Conservation (phyloP, 768 basidiomycete genomes). For the Cubamyces lactineus region DNA sequence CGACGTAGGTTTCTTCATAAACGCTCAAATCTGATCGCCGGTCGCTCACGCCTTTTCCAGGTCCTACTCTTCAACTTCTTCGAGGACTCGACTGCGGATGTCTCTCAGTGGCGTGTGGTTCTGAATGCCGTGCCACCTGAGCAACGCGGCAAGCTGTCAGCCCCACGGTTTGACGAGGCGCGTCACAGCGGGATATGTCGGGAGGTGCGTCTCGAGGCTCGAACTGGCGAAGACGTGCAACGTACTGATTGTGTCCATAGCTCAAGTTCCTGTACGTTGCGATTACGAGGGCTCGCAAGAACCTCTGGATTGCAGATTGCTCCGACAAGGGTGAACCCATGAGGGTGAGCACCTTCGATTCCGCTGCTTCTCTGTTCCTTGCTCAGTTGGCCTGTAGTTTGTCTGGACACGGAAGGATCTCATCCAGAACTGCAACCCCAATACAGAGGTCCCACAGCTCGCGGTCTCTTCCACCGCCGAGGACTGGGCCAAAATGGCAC, state of each 20-base stretch:
- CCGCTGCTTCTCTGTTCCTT: background rate
- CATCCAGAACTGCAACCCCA: constrained; percentile 53
- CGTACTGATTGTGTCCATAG: constrained; percentile 36
- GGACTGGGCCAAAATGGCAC: constrained; percentile 50
- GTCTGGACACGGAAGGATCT: constrained; percentile 53
- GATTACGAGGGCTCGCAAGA: constrained; percentile 68
- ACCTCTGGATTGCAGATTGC: constrained; percentile 70
- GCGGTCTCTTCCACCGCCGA: constrained; percentile 54
- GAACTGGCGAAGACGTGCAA: background rate
- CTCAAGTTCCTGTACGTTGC: constrained; percentile 74
- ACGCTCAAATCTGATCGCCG: background rate
- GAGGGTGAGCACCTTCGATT: constrained; percentile 44
- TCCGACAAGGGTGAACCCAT: constrained; percentile 62
- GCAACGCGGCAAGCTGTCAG: constrained; percentile 26
- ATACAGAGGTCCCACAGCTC: constrained; percentile 52
- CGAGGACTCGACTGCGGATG: constrained; percentile 56
- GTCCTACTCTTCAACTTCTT: constrained; percentile 80
- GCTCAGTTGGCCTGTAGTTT: constrained; percentile 37
- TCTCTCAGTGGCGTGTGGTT: constrained; percentile 62
- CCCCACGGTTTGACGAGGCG: constrained; percentile 52
- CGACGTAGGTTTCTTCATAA: constrained; percentile 44
- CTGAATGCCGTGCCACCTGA: constrained; percentile 44
- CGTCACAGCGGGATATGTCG: constrained; percentile 57
- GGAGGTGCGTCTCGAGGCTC: background rate
- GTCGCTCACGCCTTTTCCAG: constrained; percentile 37